Percentiles rank a stretch among this genome's conserved stretches.
Evolutionary conservation across 192 early-diverging fungal genomes (phyloP).

Genomic region (Pilaira anomala): DNA sequence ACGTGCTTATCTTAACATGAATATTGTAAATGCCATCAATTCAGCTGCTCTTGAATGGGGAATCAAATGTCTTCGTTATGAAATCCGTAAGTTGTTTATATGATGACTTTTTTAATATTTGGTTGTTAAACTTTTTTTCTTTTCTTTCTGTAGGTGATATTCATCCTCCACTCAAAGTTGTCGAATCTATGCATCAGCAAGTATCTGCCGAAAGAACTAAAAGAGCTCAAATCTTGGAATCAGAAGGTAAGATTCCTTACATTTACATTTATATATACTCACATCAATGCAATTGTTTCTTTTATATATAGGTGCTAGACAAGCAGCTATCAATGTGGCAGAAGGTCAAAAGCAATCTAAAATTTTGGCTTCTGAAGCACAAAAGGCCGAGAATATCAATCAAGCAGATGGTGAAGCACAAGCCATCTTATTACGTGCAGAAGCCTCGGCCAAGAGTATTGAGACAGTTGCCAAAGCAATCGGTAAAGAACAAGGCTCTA

Average conservation of each 20-base stretch:
- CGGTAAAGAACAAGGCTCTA: constrained; percentile 56
- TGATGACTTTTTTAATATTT: too few species aligned
- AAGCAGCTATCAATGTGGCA: constrained; percentile 96
- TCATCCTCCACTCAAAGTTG: constrained; percentile 92
- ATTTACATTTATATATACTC: too few species aligned
- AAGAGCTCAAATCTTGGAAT: constrained; percentile 90
- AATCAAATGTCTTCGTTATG: constrained; percentile 92
- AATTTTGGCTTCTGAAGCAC: constrained; percentile 93
- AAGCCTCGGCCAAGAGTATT: constrained; percentile 81
- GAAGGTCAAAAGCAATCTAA: constrained; percentile 90
- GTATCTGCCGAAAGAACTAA: constrained; percentile 95
- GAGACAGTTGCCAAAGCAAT: constrained; percentile 78
- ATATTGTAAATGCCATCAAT: constrained; percentile 95
- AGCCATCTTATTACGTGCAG: constrained; percentile 79
- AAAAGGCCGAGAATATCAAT: constrained; percentile 86
- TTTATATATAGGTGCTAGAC: constrained; percentile 58
- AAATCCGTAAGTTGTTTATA: constrained; percentile 61
- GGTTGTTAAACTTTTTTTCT: not conserved
- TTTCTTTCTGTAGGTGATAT: constrained; percentile 59
- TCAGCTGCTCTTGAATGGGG: constrained; percentile 93
- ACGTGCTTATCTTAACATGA: constrained; percentile 85
- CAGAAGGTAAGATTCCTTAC: constrained; percentile 53
- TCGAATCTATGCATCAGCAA: constrained; percentile 96
- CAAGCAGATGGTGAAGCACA: constrained; percentile 85
- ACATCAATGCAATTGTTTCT: too few species aligned